Percentiles rank a stretch among this genome's conserved stretches.
Conservation (phyloP, 805 yeast genomes). For the Kodamaea neixiangensis region DNA sequence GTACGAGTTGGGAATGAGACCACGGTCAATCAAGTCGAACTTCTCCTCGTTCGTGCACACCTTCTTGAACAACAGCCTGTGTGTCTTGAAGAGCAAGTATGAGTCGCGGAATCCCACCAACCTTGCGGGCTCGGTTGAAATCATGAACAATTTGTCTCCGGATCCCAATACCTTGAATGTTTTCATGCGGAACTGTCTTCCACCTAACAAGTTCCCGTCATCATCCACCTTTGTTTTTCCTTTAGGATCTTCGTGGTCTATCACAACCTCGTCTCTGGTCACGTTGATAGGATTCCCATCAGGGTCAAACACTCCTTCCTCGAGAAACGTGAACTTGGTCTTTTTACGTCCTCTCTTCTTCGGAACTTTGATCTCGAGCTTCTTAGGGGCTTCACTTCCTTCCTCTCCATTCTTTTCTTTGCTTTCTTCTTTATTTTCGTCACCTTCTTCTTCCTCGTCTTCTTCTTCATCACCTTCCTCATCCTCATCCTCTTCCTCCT, state of each 20-base stretch:
- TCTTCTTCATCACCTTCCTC: conserved; percentile 7
- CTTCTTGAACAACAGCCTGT: conserved; percentile 71
- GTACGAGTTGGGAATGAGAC: conserved; percentile 83
- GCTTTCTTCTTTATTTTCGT: conserved; percentile 14
- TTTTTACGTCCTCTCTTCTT: conserved; percentile 34
- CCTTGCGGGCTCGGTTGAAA: conserved; percentile 95
- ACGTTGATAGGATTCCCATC: conserved; percentile 68
- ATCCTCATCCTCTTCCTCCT: conserved; percentile 10
- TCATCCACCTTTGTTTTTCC: conserved; percentile 75
- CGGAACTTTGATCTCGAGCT: conserved; percentile 10
- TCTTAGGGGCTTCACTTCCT: conserved; percentile 8
- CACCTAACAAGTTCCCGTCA: conserved; percentile 69
- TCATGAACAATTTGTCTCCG: conserved; percentile 80
- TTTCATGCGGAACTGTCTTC: conserved; percentile 70
- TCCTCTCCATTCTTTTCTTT: not conserved
- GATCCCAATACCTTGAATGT: conserved; percentile 63
- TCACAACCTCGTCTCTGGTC: conserved; percentile 72
- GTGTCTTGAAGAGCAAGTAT: conserved; percentile 84
- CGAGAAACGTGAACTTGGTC: conserved; percentile 37
- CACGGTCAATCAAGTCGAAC: conserved; percentile 76
- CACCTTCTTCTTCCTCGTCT: conserved; percentile 11
- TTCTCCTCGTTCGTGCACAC: conserved; percentile 77
- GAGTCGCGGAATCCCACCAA: conserved; percentile 93
- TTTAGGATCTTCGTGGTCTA: conserved; percentile 68
- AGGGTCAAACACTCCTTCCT: conserved; percentile 55